These are phyloP conservation scores for Microcera coccophila DNA, from an alignment of 2,329 filamentous ascomycete species.

Conservation along the genomic window DNA sequence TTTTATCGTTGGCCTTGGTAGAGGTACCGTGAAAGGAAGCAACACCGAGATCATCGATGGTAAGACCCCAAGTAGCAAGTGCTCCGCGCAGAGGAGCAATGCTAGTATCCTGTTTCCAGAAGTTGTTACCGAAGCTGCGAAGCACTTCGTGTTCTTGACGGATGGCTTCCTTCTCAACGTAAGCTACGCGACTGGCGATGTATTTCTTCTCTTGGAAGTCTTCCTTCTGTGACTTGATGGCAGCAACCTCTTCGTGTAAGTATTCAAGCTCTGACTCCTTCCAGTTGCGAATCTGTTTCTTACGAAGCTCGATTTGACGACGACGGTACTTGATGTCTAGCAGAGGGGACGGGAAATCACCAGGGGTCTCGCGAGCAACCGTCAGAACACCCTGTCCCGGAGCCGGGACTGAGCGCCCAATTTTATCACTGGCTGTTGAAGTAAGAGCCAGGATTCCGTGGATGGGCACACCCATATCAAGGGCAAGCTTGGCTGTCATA, in stretches of 20 bases:
- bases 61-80: conserved; percentile 95
- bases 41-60: conserved; percentile 89
- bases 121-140: conserved; percentile 91
- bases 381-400: conserved; percentile 96
- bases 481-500: conserved; percentile 92
- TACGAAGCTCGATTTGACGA: conserved; percentile 89
- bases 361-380: conserved; percentile 82
- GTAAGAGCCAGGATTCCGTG: conserved; percentile 92
- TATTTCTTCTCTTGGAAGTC: conserved; percentile 82
- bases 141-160: conserved; percentile 95
- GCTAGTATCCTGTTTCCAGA: conserved; percentile 93
- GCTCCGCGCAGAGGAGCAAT: conserved; percentile 96
- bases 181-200: conserved; percentile 74
- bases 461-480: conserved; percentile 98
- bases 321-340: conserved; percentile 97
- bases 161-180: conserved; percentile 80
- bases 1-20: conserved; percentile 98
- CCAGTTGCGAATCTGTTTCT: conserved; percentile 93
- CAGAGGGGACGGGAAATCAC: conserved; percentile 91
- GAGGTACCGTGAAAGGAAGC: conserved; percentile 99
- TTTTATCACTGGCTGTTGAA: conserved; percentile 97
- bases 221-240: conserved; percentile 76
- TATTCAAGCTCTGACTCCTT: conserved; percentile 93
- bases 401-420: conserved; percentile 92
- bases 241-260: conserved; percentile 84